Evolutionary conservation across 805 yeast genomes (phyloP).

Genomic region (Candida ulmi): DNA sequence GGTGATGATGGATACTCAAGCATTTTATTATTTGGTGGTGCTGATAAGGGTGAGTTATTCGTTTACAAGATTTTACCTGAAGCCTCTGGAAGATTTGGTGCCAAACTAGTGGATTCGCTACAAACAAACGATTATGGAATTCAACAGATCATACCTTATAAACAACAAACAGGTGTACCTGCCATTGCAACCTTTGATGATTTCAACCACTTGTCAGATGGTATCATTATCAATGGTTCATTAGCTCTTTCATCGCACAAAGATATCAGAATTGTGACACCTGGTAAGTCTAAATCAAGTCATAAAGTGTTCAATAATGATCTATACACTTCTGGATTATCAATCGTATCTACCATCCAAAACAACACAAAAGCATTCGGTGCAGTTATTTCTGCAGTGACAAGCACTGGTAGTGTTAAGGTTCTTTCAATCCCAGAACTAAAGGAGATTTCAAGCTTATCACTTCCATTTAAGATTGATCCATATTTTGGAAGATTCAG

Average conservation of each 20-base stretch:
- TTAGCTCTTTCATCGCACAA: slow-evolving; percentile 48
- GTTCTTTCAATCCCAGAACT: slow-evolving; percentile 54
- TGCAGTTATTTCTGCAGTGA: slow-evolving; percentile 40
- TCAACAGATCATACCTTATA: slow-evolving; percentile 50
- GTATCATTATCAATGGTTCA: slow-evolving; percentile 56
- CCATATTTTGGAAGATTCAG: slow-evolving; percentile 37
- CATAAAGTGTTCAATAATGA: slow-evolving; percentile 54
- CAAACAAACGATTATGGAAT: slow-evolving; percentile 49
- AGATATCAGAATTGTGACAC: slow-evolving; percentile 58
- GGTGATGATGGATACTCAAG: slow-evolving; percentile 68
- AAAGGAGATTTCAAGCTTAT: slow-evolving; percentile 46
- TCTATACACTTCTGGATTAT: slow-evolving; percentile 43
- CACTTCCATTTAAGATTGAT: slow-evolving; percentile 38
- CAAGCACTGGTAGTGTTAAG: slow-evolving; percentile 42
- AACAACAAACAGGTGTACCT: slow-evolving; percentile 53
- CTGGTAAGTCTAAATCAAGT: slow-evolving; percentile 56
- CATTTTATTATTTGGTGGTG: slow-evolving; percentile 71
- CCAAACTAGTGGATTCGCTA: slow-evolving; percentile 42
- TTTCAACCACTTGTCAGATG: slow-evolving; percentile 55
- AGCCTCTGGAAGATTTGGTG: slow-evolving; percentile 54
- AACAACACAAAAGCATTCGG: slow-evolving; percentile 30
- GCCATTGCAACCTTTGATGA: slow-evolving; percentile 56
- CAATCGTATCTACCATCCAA: slow-evolving; percentile 28
- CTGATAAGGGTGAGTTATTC: slow-evolving; percentile 65
- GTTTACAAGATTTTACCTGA: slow-evolving; percentile 63